Evolutionary conservation across 106 monocot genomes (phyloP), one percentile per base, ranked within the genome.

Genomic region (Apostasia shenzhenica): DNA sequence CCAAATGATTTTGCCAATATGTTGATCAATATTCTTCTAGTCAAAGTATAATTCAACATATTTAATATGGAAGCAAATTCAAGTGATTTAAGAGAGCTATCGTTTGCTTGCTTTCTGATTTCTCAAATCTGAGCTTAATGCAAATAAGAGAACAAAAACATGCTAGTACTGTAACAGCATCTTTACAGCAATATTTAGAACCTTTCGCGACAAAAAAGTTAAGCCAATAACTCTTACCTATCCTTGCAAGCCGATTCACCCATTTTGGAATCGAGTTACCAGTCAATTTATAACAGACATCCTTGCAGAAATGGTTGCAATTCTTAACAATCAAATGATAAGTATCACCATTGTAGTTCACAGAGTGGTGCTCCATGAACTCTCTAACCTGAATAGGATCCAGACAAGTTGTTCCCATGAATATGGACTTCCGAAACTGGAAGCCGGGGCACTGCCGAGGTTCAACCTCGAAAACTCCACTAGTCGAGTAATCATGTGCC

Each of bases 261-360:
- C 93, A 93, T 71, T 83, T 93, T 11, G 93, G 89, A 52, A 93
- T 89, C 54, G 60, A 70, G 48, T 88, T 93, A n/a, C 89, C 86
- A 46, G 93, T 93, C 74, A 93, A 73, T 72, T 93, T 93, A 69
- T 74, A 73, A 68, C 89, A 93, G 63, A 89, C 79, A 55, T 93
- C 93, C 67, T 89, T 83, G 81, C 85, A 93, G 70, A 93, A 93
- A 71, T 93, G 89, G 66, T 93, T 93, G 72, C 93, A 93, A 55
- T 93, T 93, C 80, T 89, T 93, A 13, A 72, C 76, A 59, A 93
- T 93, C 63, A 93, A 80, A 77, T 93, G 89, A 66, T 89, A 94
- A 1, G 74, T 81, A 69, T 87, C 84, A 45, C 94, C 94, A 77
- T 82, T 79, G 67, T 94, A 94, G 68, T 87, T 77, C 37, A 76